Base-by-base conservation (phyloP, 2,329 filamentous ascomycete genomes). In the Botrytis paeoniae region DNA sequence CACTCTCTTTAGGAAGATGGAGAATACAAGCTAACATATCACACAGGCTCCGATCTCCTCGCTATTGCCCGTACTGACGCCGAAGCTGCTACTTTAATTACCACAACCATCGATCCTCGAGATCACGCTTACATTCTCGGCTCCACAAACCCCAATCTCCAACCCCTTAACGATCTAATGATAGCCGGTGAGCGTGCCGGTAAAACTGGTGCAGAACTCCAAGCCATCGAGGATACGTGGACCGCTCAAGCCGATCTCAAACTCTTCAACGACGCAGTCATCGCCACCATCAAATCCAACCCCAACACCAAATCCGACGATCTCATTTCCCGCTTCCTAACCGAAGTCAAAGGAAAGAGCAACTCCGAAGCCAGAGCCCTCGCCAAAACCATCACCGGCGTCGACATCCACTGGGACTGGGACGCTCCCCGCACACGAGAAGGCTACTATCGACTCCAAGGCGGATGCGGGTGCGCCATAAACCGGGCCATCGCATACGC, bases 11-110 rank as follows among this genome's bases (percentile, higher is more conserved):
- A 14, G 25, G 3, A 29, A 68, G 12, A 32, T 9, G 22, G 14
- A 14, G 65, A 57, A 20, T 3, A 32, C 22, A 18, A 39, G 32
- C 32, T 71, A 39, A 72, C 39, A 29, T 10, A 54, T 20, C 9
- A 18, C 32, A 35, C 75, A 92, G 90, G 93, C 76, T 88, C 90
- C 75, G 94, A 99, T 81, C 91, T 99, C 75, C 85, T 99, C 57
- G 93, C 94, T 77, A 90, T 99, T 77, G 96, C 96, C 71, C 92
- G 96, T 80, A 99, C 96, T 74, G 96, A 99, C 84, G 97, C 96
- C 78, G 96, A 99, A 86, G 96, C 96, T 71, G 96, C 96, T 48
- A 99, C 96, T 7, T 91, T 99, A 79, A 97, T 99, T 86, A 97
- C 94, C 76, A 95, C 93, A 48, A 97, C 94, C 79, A 98, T 99